Percentiles rank a stretch among this genome's conserved stretches.
Conservation (phyloP, 768 basidiomycete genomes). For the Phaeotremella fagi region DNA sequence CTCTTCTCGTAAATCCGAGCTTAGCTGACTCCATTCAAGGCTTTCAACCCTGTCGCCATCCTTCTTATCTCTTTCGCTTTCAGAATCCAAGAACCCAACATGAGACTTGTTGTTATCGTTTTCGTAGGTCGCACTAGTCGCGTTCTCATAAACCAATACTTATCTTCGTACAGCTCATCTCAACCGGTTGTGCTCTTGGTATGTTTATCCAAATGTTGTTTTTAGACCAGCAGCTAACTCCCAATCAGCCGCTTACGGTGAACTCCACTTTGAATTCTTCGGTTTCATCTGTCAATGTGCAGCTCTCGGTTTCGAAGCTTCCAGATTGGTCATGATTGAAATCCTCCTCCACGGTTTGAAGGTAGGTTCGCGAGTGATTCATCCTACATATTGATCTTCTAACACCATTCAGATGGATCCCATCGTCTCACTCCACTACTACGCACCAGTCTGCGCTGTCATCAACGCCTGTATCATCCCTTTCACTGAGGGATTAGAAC, state of each 20-base stretch:
- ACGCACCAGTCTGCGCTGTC: slow-evolving; percentile 66
- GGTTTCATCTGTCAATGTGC: slow-evolving; percentile 87
- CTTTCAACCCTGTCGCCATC: slow-evolving; percentile 49
- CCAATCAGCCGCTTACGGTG: slow-evolving; percentile 76
- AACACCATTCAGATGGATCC: slow-evolving; percentile 69
- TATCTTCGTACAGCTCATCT: slow-evolving; percentile 64
- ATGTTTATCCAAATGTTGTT: slow-evolving; percentile 5
- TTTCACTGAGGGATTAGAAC: slow-evolving; percentile 87
- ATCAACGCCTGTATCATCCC: slow-evolving; percentile 84
- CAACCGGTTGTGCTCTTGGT: slow-evolving; percentile 59
- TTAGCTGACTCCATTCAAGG: slow-evolving; percentile 10
- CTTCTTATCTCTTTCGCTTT: slow-evolving; percentile 86
- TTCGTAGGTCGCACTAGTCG: slow-evolving; percentile 45
- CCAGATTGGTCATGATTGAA: slow-evolving; percentile 93
- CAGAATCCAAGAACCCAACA: slow-evolving; percentile 81
- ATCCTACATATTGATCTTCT: neutral
- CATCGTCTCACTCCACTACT: slow-evolving; percentile 78
- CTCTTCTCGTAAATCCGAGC: neutral
- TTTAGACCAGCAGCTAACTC: neutral
- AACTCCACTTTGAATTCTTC: slow-evolving; percentile 74
- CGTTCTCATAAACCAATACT: neutral
- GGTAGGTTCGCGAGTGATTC: slow-evolving; percentile 8
- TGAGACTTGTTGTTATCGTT: slow-evolving; percentile 74
- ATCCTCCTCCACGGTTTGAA: slow-evolving; percentile 90
- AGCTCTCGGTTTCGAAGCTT: slow-evolving; percentile 82